These are phyloP conservation scores for Lepidium aucheri DNA, from an alignment of 345 rosid genomes.

Conservation along the genomic window DNA sequence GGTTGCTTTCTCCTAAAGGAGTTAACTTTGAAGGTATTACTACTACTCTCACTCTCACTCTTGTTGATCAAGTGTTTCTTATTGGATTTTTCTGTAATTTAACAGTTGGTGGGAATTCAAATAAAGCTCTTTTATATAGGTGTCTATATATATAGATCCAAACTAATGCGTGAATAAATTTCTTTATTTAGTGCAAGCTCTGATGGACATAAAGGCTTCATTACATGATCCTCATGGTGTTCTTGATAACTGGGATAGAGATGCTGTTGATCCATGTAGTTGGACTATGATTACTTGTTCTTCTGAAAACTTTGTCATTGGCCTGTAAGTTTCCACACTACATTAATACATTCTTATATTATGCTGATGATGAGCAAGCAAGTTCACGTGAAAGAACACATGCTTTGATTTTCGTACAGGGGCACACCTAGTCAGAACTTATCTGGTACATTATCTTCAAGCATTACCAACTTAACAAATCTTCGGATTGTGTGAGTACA, in stretches of 20 bases:
- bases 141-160: background rate
- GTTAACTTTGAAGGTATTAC: conserved; percentile 79
- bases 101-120: background rate
- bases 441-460: conserved; percentile 80
- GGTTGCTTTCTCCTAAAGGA: conserved; percentile 76
- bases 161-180: background rate
- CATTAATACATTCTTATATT: background rate
- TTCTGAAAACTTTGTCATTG: conserved; percentile 60
- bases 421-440: conserved; percentile 87
- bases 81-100: background rate
- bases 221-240: conserved; percentile 82
- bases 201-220: conserved; percentile 68
- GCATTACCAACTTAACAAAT: conserved; percentile 80
- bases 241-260: conserved; percentile 84
- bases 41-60: conserved; percentile 14
- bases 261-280: conserved; percentile 96
- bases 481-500: conserved; percentile 71
- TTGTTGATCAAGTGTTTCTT: background rate
- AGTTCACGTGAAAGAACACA: background rate
- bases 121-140: background rate
- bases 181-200: conserved; percentile 60
- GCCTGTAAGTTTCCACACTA: conserved; percentile 48
- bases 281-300: conserved; percentile 98
- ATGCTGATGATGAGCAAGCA: background rate
- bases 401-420: conserved; percentile 29